Evolutionary conservation across 148 eudicot genomes (phyloP).

Genomic region (Rhododendron henanense): DNA sequence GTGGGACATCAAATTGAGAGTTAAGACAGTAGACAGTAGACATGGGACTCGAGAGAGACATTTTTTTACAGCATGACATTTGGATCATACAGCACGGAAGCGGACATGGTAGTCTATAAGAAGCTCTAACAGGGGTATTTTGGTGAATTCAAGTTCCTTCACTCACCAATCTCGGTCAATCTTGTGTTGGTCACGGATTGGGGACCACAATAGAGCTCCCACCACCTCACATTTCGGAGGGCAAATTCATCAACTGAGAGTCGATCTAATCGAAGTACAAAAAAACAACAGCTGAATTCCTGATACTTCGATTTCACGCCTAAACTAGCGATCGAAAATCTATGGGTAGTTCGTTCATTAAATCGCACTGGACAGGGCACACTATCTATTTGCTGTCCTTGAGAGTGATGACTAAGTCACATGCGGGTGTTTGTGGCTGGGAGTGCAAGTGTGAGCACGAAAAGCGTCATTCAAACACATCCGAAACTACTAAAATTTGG

Average conservation of each 20-base stretch:
- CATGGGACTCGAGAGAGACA: background rate
- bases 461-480: too few relatives aligned
- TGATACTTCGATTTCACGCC: too few relatives aligned
- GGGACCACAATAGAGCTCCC: background rate
- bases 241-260: background rate
- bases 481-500: too few relatives aligned
- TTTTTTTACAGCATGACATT: background rate
- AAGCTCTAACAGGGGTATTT: conserved; percentile 5
- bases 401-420: background rate
- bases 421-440: background rate
- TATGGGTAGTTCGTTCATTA: background rate
- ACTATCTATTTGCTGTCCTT: background rate
- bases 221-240: conserved; percentile 11
- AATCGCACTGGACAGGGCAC: background rate
- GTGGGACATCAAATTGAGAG: background rate
- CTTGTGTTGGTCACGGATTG: background rate
- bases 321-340: background rate
- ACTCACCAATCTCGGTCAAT: background rate
- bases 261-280: background rate
- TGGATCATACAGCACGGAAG: background rate
- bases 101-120: background rate
- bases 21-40: background rate
- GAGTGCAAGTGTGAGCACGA: too few relatives aligned
- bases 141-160: background rate
- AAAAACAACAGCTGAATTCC: too few relatives aligned